Conservation (phyloP, 768 basidiomycete species). For the Obba rivulosa region DNA sequence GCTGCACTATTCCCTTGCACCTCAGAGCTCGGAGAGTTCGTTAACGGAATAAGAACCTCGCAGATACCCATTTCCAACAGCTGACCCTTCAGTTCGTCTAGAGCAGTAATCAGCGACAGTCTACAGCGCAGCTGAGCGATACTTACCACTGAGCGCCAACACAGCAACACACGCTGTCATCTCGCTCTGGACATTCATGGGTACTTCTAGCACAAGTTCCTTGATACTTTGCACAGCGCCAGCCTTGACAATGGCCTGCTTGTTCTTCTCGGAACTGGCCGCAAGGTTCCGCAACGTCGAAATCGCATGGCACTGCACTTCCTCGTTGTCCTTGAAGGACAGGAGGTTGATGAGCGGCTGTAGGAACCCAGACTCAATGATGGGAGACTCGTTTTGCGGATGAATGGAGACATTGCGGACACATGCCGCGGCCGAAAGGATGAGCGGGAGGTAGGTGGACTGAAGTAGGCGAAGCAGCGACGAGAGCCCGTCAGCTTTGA, state of each 20-base stretch:
- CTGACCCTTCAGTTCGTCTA: slow-evolving; percentile 96
- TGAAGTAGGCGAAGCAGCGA: slow-evolving; percentile 91
- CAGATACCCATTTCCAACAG: slow-evolving; percentile 97
- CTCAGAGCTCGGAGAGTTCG: slow-evolving; percentile 93
- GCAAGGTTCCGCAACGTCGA: slow-evolving; percentile 95
- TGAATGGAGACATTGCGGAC: slow-evolving; percentile 99
- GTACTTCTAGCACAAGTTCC: slow-evolving; percentile 90
- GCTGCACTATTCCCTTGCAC: slow-evolving; percentile 99
- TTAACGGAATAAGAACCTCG: slow-evolving; percentile 94
- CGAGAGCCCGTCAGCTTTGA: slow-evolving; percentile 89
- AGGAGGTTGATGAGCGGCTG: slow-evolving; percentile 93
- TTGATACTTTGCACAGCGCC: slow-evolving; percentile 97
- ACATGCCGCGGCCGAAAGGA: slow-evolving; percentile 96
- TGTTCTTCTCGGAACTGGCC: slow-evolving; percentile 97
- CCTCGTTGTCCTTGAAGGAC: slow-evolving; percentile 99
- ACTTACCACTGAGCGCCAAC: slow-evolving; percentile 86
- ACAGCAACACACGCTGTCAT: slow-evolving; percentile 99
- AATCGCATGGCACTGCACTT: slow-evolving; percentile 99
- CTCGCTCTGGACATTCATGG: slow-evolving; percentile 96
- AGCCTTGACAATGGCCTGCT: slow-evolving; percentile 94
- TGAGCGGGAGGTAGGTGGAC: slow-evolving; percentile 95
- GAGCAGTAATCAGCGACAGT: background rate
- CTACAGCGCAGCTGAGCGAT: background rate
- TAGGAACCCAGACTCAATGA: slow-evolving; percentile 97
- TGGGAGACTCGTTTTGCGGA: slow-evolving; percentile 96